phyloP scores from a whole-genome alignment of 495 filamentous ascomycete species.

The Pseudomonodictys pantanalensis region DNA sequence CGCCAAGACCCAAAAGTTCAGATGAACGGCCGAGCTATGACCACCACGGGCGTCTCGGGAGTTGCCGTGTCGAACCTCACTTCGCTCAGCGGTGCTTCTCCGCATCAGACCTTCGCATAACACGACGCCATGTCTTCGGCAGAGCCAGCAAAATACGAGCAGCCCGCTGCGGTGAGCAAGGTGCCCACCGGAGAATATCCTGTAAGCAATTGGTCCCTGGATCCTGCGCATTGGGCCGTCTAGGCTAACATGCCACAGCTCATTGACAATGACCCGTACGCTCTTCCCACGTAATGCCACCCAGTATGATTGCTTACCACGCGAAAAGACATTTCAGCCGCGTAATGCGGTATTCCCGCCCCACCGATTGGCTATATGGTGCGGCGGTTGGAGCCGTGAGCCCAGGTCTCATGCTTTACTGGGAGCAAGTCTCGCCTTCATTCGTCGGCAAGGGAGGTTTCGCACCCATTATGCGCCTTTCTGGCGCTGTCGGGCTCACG shows the following conservation, averaged over 20 bases:
- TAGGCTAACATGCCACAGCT: conserved; percentile 56
- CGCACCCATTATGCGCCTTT: conserved; percentile 74
- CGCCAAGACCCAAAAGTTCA: conserved; percentile 25
- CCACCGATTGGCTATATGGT: conserved; percentile 74
- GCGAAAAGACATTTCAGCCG: conserved; percentile 76
- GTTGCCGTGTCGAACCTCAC: conserved; percentile 25
- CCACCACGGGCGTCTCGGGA: conserved; percentile 9
- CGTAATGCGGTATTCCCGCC: conserved; percentile 80
- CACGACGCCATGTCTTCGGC: conserved; percentile 21
- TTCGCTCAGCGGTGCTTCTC: conserved; percentile 6
- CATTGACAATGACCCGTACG: conserved; percentile 97
- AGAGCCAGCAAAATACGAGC: not conserved
- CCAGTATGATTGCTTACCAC: conserved; percentile 1
- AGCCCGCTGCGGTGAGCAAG: conserved; percentile 19
- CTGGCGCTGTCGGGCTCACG: conserved; percentile 62
- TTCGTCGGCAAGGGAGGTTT: conserved; percentile 77
- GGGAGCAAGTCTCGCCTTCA: conserved; percentile 81
- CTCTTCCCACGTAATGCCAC: not conserved
- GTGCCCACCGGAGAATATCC: conserved; percentile 25
- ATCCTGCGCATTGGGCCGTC: conserved; percentile 2
- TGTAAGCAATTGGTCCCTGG: conserved; percentile 18
- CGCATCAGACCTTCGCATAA: conserved; percentile 8
- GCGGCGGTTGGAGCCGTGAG: conserved; percentile 61
- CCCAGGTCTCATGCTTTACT: conserved; percentile 68
- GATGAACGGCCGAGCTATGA: not conserved